Evolutionary conservation across 192 early-diverging fungal species (phyloP).

Genomic region (Coemansia sp.): DNA sequence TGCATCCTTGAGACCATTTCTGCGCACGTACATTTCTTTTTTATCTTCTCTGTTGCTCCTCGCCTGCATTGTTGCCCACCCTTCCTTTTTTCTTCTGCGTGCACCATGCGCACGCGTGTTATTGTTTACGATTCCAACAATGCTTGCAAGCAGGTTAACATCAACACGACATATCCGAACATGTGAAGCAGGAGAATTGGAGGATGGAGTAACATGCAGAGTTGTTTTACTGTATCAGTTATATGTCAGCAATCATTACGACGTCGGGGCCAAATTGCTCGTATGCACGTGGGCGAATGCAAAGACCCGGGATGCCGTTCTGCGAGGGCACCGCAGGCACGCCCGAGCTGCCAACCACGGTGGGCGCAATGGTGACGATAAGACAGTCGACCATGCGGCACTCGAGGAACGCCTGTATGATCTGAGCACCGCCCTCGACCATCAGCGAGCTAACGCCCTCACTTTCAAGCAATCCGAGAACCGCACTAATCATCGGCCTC

Average conservation of each 20-base stretch:
- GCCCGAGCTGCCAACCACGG: slow-evolving; percentile 62
- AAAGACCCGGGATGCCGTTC: slow-evolving; percentile 9
- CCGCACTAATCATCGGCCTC: slow-evolving; percentile 9
- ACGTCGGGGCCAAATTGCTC: slow-evolving; percentile 57
- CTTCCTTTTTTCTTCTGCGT: background rate
- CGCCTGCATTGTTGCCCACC: background rate
- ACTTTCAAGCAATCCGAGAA: slow-evolving; percentile 17
- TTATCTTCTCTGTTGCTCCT: too few species aligned
- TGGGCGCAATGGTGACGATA: slow-evolving; percentile 72
- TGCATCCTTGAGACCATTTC: background rate
- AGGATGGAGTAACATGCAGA: too few species aligned
- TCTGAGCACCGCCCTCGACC: slow-evolving; percentile 84
- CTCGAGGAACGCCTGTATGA: slow-evolving; percentile 67
- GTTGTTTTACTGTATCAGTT: too few species aligned
- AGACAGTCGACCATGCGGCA: slow-evolving; percentile 12
- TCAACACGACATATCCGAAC: too few species aligned
- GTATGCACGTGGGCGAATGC: slow-evolving; percentile 21
- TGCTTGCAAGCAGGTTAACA: too few species aligned
- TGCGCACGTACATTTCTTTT: background rate
- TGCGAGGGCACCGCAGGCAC: slow-evolving; percentile 39
- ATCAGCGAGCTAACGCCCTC: slow-evolving; percentile 61
- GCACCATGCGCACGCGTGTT: background rate
- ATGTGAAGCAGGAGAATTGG: too few species aligned
- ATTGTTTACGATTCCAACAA: too few species aligned
- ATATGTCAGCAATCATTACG: slow-evolving; percentile 47